Conservation (phyloP, 2,329 filamentous ascomycete species). For the Pseudogymnoascus sp. region DNA sequence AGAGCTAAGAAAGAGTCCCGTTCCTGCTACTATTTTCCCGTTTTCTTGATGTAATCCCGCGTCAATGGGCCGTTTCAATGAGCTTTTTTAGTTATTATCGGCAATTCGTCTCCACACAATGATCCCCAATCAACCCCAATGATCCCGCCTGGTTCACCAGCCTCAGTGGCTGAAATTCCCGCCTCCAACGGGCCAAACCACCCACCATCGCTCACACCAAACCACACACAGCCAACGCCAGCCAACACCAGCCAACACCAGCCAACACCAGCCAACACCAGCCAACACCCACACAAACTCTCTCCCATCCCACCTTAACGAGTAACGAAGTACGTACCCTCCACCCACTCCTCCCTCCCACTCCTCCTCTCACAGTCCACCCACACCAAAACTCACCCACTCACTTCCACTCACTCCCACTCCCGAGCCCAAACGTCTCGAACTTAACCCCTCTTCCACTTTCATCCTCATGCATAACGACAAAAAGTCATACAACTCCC, state of each 20-base stretch:
- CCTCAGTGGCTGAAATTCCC: slow-evolving; percentile 1
- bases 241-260: too few species aligned
- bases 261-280: too few species aligned
- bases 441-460: slow-evolving; percentile 1
- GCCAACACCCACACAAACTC: too few species aligned
- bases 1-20: background rate
- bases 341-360: background rate
- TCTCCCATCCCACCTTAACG: too few species aligned
- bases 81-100: slow-evolving; percentile 7
- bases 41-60: slow-evolving; percentile 1
- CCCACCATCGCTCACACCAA: background rate
- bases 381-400: background rate
- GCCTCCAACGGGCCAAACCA: background rate
- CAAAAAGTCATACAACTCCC: background rate
- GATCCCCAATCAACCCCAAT: background rate
- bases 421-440: background rate
- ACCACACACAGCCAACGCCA: background rate
- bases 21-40: background rate
- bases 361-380: background rate
- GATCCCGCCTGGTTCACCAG: background rate
- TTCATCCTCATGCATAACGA: slow-evolving; percentile 6
- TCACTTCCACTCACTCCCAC: background rate
- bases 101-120: slow-evolving; percentile 5
- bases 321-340: too few species aligned
- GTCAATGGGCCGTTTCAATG: background rate